Evolutionary conservation across 1,284 basidiomycete genomes (phyloP).

Genomic region (Cutaneotrichosporon sp.): DNA sequence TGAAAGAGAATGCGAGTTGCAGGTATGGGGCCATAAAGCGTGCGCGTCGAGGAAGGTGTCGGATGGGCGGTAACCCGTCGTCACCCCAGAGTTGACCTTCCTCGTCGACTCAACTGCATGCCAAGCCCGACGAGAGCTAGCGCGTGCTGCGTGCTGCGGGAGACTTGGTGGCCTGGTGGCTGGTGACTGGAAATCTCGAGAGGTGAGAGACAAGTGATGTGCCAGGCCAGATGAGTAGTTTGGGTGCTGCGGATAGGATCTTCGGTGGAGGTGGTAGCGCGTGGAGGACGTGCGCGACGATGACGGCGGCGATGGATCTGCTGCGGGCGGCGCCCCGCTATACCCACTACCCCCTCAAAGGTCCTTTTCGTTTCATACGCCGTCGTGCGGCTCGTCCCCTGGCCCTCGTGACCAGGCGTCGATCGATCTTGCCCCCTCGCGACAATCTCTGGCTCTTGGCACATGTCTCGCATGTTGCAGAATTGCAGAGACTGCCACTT

Average conservation of each 20-base stretch:
- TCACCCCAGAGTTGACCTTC: neutral
- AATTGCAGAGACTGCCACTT: no score
- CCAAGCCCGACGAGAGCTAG: neutral
- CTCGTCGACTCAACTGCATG: neutral
- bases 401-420: no score
- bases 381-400: no score
- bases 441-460: no score
- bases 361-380: no score
- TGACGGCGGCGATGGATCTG: neutral
- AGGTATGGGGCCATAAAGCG: neutral
- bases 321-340: neutral
- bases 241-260: neutral
- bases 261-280: no score
- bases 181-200: neutral
- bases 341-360: neutral
- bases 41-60: neutral
- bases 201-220: no score
- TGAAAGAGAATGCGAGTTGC: constrained; percentile 7
- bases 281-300: neutral
- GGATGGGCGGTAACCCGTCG: no score
- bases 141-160: neutral
- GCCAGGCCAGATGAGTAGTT: no score
- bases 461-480: no score
- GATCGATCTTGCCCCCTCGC: no score
- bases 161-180: neutral